Conservation (phyloP, 2,329 filamentous ascomycete genomes). For the Lasiodiplodia citricola region DNA sequence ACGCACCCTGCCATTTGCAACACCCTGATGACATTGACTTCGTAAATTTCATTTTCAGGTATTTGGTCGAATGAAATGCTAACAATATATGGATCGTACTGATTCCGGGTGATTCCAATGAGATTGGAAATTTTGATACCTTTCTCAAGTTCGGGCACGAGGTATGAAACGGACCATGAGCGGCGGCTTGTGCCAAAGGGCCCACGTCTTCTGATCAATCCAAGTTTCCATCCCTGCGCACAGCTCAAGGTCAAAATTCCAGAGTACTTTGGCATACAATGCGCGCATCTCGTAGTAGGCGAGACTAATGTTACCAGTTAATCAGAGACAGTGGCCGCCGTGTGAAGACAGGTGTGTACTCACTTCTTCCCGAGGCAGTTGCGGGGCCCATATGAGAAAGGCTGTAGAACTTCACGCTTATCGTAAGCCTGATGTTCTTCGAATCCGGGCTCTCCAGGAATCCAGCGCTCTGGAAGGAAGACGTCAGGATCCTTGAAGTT, state of each 20-base stretch:
- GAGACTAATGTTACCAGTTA: slow-evolving; percentile 33
- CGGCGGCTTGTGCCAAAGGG: slow-evolving; percentile 45
- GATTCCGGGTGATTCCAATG: too few species aligned
- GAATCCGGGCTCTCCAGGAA: slow-evolving; percentile 36
- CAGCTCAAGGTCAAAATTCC: slow-evolving; percentile 47
- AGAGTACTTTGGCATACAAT: slow-evolving; percentile 44
- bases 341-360: slow-evolving; percentile 28
- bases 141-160: not conserved
- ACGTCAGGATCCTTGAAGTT: slow-evolving; percentile 43
- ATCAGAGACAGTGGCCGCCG: not conserved
- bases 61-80: too few species aligned
- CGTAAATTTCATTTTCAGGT: too few species aligned
- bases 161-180: slow-evolving; percentile 36
- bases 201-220: slow-evolving; percentile 39
- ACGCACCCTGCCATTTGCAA: too few species aligned
- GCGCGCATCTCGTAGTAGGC: slow-evolving; percentile 50
- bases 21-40: too few species aligned
- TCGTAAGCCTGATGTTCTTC: slow-evolving; percentile 35
- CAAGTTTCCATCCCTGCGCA: slow-evolving; percentile 38
- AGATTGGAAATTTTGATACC: too few species aligned
- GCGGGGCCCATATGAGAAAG: slow-evolving; percentile 52
- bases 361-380: slow-evolving; percentile 46
- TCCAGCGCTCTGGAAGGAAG: slow-evolving; percentile 51
- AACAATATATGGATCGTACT: too few species aligned
- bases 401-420: slow-evolving; percentile 44